These are phyloP conservation scores for Phlebiopsis flavidoalba DNA, from an alignment of 768 basidiomycete species.

Conservation along the genomic window DNA sequence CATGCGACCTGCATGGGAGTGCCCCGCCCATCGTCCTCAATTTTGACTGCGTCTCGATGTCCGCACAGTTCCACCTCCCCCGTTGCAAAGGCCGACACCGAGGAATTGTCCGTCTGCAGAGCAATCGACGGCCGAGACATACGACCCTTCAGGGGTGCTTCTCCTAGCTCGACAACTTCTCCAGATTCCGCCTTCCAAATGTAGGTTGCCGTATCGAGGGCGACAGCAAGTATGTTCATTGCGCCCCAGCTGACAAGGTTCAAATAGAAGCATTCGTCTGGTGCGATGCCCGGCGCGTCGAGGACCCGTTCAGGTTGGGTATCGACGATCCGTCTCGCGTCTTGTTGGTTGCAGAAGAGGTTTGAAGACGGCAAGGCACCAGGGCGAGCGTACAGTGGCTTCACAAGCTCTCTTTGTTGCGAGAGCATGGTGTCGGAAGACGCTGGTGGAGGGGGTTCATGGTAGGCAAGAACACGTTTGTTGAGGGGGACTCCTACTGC, in stretches of 20 bases:
- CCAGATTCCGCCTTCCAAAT: conserved; percentile 94
- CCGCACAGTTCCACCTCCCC: conserved; percentile 97
- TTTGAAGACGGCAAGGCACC: conserved; percentile 61
- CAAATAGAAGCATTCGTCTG: conserved; percentile 98
- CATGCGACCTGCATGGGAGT: conserved; percentile 79
- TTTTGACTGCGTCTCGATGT: conserved; percentile 71
- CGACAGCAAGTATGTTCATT: conserved; percentile 85
- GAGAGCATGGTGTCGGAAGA: conserved; percentile 72
- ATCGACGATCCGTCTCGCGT: conserved; percentile 75
- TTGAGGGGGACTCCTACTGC: conserved; percentile 75
- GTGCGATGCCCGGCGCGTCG: conserved; percentile 88
- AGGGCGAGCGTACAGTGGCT: conserved; percentile 68
- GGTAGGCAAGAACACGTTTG: conserved; percentile 82
- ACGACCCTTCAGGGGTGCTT: conserved; percentile 71
- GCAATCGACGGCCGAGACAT: conserved; percentile 74
- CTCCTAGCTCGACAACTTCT: conserved; percentile 69
- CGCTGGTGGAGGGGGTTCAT: conserved; percentile 78
- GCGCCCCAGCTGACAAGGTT: conserved; percentile 90
- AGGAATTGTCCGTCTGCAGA: conserved; percentile 79
- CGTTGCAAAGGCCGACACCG: conserved; percentile 69
- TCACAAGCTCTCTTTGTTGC: conserved; percentile 72
- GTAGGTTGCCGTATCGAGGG: conserved; percentile 80
- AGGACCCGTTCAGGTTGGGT: conserved; percentile 89
- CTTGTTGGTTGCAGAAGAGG: conserved; percentile 51
- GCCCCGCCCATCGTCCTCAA: conserved; percentile 90